Conservation (phyloP, 768 basidiomycete genomes). For the Amanita pseudoporphyria region DNA sequence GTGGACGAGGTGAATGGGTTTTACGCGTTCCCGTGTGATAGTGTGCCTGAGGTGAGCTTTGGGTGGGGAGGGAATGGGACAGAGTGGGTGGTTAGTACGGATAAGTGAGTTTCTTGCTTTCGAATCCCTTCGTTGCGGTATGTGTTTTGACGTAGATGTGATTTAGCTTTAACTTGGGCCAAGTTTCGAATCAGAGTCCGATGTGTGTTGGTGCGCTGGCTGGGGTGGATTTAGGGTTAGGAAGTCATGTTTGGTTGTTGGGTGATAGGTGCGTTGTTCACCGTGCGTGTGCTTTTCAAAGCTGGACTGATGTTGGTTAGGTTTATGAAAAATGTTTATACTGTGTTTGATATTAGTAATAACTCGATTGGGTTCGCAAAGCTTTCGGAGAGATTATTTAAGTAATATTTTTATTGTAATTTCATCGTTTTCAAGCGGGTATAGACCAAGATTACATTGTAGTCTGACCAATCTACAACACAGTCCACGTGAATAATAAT, state of each 20-base stretch:
- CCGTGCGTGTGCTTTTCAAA: not conserved
- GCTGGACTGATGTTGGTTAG: not conserved
- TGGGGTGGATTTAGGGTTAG: not conserved
- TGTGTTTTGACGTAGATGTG: not conserved
- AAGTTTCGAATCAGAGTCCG: not conserved
- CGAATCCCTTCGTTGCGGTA: no score
- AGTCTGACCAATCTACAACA: no score
- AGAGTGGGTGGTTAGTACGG: not conserved
- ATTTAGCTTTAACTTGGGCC: conserved; percentile 3
- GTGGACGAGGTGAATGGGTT: conserved; percentile 16
- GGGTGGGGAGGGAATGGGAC: not conserved
- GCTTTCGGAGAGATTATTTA: not conserved
- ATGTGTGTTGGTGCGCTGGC: conserved; percentile 1
- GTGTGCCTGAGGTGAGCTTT: not conserved
- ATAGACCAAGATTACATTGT: no score
- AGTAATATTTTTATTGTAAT: no score
- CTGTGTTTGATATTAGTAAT: not conserved
- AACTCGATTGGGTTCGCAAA: conserved; percentile 2
- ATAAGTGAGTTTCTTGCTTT: not conserved
- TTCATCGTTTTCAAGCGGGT: no score
- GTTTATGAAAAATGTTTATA: conserved; percentile 4
- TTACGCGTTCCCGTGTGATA: not conserved
- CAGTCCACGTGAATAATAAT: no score
- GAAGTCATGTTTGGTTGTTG: not conserved
- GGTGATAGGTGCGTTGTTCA: conserved; percentile 5